phyloP scores from a whole-genome alignment of 192 early-diverging fungal species.

The Backusella morwellensis region DNA sequence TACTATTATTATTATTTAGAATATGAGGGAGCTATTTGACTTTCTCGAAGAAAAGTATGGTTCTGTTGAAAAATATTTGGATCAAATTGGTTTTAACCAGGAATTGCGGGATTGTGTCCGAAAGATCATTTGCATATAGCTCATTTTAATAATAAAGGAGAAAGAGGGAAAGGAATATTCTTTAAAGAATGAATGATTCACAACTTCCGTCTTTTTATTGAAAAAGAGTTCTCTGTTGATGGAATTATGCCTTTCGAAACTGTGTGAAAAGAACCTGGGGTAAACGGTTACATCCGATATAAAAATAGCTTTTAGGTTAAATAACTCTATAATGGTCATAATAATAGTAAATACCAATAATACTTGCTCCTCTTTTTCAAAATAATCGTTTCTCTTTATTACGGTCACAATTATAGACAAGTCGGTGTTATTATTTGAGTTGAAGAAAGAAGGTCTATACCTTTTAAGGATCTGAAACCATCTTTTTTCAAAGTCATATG shows the following conservation, averaged over 20 bases:
- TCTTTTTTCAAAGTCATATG: neutral
- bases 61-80: conserved; percentile 14
- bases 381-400: neutral
- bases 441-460: neutral
- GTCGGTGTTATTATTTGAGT: neutral
- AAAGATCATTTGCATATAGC: conserved; percentile 23
- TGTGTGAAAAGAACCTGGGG: neutral
- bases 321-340: neutral
- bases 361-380: neutral
- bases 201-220: neutral
- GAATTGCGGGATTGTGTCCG: conserved; percentile 20
- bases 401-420: neutral
- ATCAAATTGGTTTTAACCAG: conserved; percentile 19
- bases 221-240: neutral
- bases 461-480: neutral
- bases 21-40: conserved; percentile 24
- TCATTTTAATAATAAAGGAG: neutral
- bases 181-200: neutral
- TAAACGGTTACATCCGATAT: neutral
- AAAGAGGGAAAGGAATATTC: neutral
- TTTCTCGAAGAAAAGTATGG: conserved; percentile 25
- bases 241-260: neutral
- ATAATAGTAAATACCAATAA: neutral
- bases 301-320: neutral
- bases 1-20: neutral